phyloP scores from a whole-genome alignment of 805 yeast species.

The Cephaloascus albidus region DNA sequence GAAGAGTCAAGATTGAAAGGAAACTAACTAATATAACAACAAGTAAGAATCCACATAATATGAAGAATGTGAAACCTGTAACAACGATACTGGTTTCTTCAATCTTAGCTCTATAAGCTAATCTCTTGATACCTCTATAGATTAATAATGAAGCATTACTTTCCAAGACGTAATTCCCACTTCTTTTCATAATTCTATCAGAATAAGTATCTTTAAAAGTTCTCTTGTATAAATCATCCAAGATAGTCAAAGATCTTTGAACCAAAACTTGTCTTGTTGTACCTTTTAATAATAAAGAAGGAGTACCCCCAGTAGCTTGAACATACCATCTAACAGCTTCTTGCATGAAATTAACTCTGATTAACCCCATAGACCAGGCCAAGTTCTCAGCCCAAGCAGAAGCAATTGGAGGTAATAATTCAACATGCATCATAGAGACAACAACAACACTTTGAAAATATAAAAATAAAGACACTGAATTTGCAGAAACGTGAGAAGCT shows the following conservation, averaged over 20 bases:
- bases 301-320: constrained; percentile 84
- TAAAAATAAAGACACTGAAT: constrained; percentile 71
- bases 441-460: constrained; percentile 87
- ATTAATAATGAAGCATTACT: constrained; percentile 57
- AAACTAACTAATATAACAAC: constrained; percentile 48
- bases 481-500: constrained; percentile 83
- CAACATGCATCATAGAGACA: constrained; percentile 77
- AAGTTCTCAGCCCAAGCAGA: constrained; percentile 86
- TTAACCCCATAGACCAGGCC: constrained; percentile 93
- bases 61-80: constrained; percentile 83
- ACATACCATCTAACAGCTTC: constrained; percentile 76
- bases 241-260: constrained; percentile 46
- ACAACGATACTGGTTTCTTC: constrained; percentile 79
- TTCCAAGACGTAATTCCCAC: constrained; percentile 25
- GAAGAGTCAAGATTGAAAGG: constrained; percentile 40
- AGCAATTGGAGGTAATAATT: constrained; percentile 85
- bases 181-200: constrained; percentile 10
- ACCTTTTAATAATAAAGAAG: constrained; percentile 56
- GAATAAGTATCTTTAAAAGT: not conserved
- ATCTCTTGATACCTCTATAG: constrained; percentile 78
- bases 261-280: constrained; percentile 61
- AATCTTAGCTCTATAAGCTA: constrained; percentile 67
- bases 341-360: constrained; percentile 75
- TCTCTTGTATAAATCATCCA: constrained; percentile 6
- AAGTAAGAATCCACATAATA: constrained; percentile 65